Evolutionary conservation across 2,329 filamentous ascomycete genomes (phyloP), one percentile per base, ranked within the genome.

Genomic region (Alternaria postmessia): DNA sequence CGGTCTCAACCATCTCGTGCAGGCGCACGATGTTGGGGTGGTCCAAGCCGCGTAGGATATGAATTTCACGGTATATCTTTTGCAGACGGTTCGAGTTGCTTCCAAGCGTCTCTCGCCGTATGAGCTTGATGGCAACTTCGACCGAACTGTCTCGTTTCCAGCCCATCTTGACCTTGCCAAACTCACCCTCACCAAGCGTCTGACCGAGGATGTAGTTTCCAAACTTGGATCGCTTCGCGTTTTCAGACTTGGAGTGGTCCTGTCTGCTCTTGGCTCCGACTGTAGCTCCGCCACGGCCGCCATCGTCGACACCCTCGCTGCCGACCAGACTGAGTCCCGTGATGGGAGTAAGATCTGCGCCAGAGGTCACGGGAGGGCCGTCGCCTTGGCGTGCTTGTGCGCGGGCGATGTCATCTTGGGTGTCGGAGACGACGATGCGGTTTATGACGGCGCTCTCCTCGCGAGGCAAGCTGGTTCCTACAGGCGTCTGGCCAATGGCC

Each of bases 1-100:
- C 94, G 0, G 95, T 98, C 80, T 98, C 94, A 30, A 97, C 94
- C 92, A 99, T 98, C 81, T 99, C 96, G 80, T 98, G 94, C 52
- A 99, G 84, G 62, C 92, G 90, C 54, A 99, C 95, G 76, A 99
- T 99, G 78, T 99, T 99, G 20, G 94, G 94, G 79, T 99, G 95
- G 41, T 94, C 91, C 44, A 96, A 89, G 69, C 90, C 92, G 61
- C 88, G 87, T 51, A 99, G 84, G 71, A 99, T 99, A 43, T 92
- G 88, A 63, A 99, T 97, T 80, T 99, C 95, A 64, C 95, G 93
- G 81, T 97, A 94, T 71, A 99, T 99, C 82, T 99, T 99, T 75
- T 93, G 92, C 63, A 99, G 84, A 51, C 95, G 89, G 59, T 89
- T 93, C 4, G 94, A 92, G 76, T 98, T 97, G 65, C 88, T 89